Evolutionary conservation across 1,284 basidiomycete species (phyloP), one percentile per base, ranked within the genome.

Genomic region (Heterobasidion irregulare): DNA sequence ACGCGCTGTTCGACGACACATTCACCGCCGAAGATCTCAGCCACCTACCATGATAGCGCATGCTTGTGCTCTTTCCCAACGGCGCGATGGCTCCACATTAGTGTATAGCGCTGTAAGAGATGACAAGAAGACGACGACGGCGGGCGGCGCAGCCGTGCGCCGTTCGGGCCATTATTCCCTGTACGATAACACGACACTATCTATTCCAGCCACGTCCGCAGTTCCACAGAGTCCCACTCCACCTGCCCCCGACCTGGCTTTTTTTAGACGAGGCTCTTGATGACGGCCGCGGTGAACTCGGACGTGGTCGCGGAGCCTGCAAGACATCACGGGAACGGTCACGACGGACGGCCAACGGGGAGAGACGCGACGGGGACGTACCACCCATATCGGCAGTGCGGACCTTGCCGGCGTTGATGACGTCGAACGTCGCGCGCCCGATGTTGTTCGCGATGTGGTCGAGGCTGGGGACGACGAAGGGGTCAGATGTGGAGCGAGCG

Each of bases 301-400:
- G 90, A 92, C 53, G 94, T 97, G 45, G 89, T 90, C 46, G 92
- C 80, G 63, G 86, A 84, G 59, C 92, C 91, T 92, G 26, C 26
- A 26, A 26, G 26, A 59, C 10, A 50, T 45, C 54, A 35, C 44
- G 49, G 44, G 46, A 57, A 43, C 35, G 35, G 47, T 53, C 26
- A 47, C 53, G 52, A 45, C 55, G 53, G 44, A 5, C 33, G 2
- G 26, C 26, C 26, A 26, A 26, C 26, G 26, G 18, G 47, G 44
- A 48, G 46, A 19, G 44, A 32, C 12, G 12, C 18, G 57, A 51
- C 53, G 18, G 16, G 55, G 13, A 78, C 86, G 72, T 71, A 88
- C 94, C 95, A 61, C 92, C 92, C 88, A 98, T 92, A 71, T 99
- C 96, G 57, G 92, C 89, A 34, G 96, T 99, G 69, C 89, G 84